Conservation (phyloP, 192 early-diverging fungal species). For the Coemansia sp. region DNA sequence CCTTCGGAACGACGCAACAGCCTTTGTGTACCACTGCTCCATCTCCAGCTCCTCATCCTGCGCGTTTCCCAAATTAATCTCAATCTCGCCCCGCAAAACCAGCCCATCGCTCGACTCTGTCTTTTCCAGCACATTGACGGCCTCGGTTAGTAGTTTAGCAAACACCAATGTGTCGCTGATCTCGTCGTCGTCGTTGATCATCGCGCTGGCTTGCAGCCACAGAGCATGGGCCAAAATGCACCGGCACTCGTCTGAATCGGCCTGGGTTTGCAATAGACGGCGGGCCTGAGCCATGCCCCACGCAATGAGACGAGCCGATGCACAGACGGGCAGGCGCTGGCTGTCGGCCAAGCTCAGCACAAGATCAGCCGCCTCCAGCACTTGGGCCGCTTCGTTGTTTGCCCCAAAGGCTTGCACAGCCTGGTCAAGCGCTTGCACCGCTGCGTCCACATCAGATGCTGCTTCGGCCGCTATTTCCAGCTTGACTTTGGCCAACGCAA, state of each 20-base stretch:
- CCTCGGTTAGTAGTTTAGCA: conserved; percentile 18
- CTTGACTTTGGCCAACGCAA: conserved; percentile 27
- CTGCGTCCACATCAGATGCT: background rate
- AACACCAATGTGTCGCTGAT: conserved; percentile 12
- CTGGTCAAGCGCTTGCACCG: conserved; percentile 13
- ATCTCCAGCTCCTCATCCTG: conserved; percentile 27
- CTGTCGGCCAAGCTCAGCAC: conserved; percentile 41
- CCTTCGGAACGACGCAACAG: conserved; percentile 27
- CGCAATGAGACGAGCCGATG: conserved; percentile 10
- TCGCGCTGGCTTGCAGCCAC: conserved; percentile 29
- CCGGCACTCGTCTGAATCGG: background rate
- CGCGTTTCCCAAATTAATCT: conserved; percentile 47
- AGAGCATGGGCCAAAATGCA: conserved; percentile 22
- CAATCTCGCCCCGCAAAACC: conserved; percentile 39
- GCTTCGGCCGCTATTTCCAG: conserved; percentile 21
- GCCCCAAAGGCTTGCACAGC: conserved; percentile 3
- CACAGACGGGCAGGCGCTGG: conserved; percentile 13
- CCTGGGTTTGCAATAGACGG: background rate
- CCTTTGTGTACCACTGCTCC: conserved; percentile 31
- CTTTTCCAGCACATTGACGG: conserved; percentile 14
- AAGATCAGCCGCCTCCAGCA: conserved; percentile 22
- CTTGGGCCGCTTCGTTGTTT: conserved; percentile 2
- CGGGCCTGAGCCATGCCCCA: conserved; percentile 26
- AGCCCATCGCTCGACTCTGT: conserved; percentile 15
- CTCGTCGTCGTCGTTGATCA: conserved; percentile 30